Base-by-base conservation (phyloP, 768 basidiomycete genomes). In the Agaricus sinodeliciosus region DNA sequence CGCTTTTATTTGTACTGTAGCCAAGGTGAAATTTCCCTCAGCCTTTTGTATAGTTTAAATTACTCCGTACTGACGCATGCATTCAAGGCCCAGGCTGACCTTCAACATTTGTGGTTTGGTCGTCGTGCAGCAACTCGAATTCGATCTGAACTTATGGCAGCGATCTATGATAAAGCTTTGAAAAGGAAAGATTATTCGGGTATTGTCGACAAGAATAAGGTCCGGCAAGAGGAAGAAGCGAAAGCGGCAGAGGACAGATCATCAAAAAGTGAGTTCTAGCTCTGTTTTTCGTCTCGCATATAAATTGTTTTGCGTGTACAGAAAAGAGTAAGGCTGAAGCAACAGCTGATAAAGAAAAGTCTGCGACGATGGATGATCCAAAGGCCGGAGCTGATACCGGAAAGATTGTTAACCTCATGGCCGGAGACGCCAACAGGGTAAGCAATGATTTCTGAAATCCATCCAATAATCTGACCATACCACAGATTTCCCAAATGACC, bases 331-430 rank as follows among this genome's bases (percentile, higher is more conserved):
- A 69, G 34, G 63, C 62, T 12, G 65, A 69, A 46, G 66, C 66
- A 56, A 66, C 67, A 40, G 69, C 65, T 15, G 72, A 71, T 47
- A 71, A 71, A 51, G 71, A 70, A 50, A 71, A 68, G 42, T 65
- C 65, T 26, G 69, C 65, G 9, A 72, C 68, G 59, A 72, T 68
- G 15, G 74, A 77, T 42, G 76, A 88, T 27, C 79, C 83, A 1
- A 85, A 80, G 58, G 78, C 85, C 0, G 87, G 90, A 13, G 93
- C 93, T 7, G 88, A 92, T 63, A 75, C 88, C 11, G 93, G 93
- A 11, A 93, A 94, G 65, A 90, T 94, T 48, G 89, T 94, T 50
- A 90, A 91, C 58, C 68, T 94, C 34, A 94, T 94, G 90, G 82
- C 87, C 12, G 82, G 80, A 6, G 89, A 91, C 63, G 82, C 84